phyloP scores from a whole-genome alignment of 2,329 filamentous ascomycete genomes.

The Penicillium oxalicum region DNA sequence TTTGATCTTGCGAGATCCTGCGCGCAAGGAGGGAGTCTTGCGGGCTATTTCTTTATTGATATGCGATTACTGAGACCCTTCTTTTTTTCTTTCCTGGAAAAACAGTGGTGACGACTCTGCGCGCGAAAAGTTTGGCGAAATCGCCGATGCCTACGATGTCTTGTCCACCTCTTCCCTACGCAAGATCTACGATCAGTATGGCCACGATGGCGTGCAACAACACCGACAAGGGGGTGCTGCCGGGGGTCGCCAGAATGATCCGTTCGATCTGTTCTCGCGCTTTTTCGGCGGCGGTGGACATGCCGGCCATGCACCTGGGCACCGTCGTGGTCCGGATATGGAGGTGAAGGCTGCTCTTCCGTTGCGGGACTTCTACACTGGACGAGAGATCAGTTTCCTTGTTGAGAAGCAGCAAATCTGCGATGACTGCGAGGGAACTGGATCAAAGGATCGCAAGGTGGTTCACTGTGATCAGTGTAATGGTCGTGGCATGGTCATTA shows the following conservation, averaged over 20 bases:
- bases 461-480: constrained; percentile 71
- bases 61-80: neutral
- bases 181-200: constrained; percentile 88
- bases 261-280: constrained; percentile 91
- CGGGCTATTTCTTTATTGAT: neutral
- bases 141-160: constrained; percentile 92
- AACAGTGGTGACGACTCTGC: constrained; percentile 68
- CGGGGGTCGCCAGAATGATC: constrained; percentile 61
- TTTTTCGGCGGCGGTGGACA: constrained; percentile 93
- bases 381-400: constrained; percentile 75
- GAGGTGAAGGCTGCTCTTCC: constrained; percentile 76
- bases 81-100: neutral
- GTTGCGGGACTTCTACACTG: constrained; percentile 88
- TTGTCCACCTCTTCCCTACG: constrained; percentile 74
- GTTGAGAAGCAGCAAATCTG: constrained; percentile 95
- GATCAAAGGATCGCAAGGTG: constrained; percentile 74
- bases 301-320: constrained; percentile 65
- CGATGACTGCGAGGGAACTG: constrained; percentile 80
- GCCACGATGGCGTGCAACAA: constrained; percentile 83
- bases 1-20: too few relatives aligned
- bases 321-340: constrained; percentile 80
- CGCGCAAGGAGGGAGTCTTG: neutral
- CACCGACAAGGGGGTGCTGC: constrained; percentile 65
- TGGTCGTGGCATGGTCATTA: constrained; percentile 76
- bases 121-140: constrained; percentile 84